phyloP scores from a whole-genome alignment of 257 asterid genomes.

The Rubia yunnanensis region DNA sequence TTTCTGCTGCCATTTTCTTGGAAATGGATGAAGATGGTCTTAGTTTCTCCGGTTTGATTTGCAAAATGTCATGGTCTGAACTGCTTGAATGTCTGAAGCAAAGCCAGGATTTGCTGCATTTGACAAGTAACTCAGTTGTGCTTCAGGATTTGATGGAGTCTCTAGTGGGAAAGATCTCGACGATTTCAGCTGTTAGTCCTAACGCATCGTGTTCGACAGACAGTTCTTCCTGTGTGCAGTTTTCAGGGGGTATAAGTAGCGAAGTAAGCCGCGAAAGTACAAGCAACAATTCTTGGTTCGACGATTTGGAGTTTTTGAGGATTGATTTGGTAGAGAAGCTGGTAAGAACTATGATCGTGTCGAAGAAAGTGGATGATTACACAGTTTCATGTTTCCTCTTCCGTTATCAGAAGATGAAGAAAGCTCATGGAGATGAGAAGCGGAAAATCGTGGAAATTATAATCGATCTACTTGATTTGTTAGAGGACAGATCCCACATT shows the following conservation, averaged over 20 bases:
- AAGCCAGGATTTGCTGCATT: slow-evolving; percentile 26
- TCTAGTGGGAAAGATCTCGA: slow-evolving; percentile 24
- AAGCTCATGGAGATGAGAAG: slow-evolving; percentile 20
- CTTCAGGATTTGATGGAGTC: slow-evolving; percentile 33
- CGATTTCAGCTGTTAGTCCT: slow-evolving; percentile 21
- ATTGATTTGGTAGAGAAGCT: slow-evolving; percentile 25
- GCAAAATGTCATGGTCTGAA: slow-evolving; percentile 42
- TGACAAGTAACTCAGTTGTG: slow-evolving; percentile 12
- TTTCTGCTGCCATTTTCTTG: slow-evolving; percentile 39
- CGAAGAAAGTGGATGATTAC: slow-evolving; percentile 23
- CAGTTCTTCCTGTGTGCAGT: slow-evolving; percentile 16
- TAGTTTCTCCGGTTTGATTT: slow-evolving; percentile 7
- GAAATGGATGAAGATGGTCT: slow-evolving; percentile 27
- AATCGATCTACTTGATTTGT: slow-evolving; percentile 23
- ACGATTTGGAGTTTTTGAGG: slow-evolving; percentile 37
- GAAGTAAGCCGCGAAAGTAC: slow-evolving; percentile 28
- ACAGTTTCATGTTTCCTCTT: slow-evolving; percentile 36
- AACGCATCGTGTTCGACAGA: slow-evolving; percentile 23
- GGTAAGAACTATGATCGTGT: slow-evolving; percentile 24
- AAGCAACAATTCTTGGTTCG: slow-evolving; percentile 28
- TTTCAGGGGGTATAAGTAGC: slow-evolving; percentile 31
- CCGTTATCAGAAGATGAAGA: slow-evolving; percentile 27
- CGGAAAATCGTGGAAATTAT: slow-evolving; percentile 22
- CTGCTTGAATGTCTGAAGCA: slow-evolving; percentile 33
- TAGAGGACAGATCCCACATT: slow-evolving; percentile 22